Base-by-base conservation (phyloP, 768 basidiomycete species). In the Mycena haematopus region DNA sequence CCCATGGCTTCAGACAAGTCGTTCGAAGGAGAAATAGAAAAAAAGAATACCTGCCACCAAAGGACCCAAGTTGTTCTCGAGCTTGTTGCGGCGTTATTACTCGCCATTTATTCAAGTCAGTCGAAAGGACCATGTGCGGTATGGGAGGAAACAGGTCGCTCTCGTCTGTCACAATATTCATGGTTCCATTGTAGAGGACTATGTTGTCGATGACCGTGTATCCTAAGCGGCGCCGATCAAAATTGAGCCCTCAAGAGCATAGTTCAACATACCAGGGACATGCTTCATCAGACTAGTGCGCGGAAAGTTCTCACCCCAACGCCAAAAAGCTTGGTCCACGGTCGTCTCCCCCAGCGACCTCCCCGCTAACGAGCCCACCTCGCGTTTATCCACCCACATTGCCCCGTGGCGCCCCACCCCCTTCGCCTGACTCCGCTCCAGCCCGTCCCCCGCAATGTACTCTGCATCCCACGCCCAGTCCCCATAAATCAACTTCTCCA, bases 161-260 rank as follows among this genome's bases (percentile, higher is more conserved):
- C 62, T 87, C 79, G 71, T 94, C 88, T 5, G 88, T 84, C 36
- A 96, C 87, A 61, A 96, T 73, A 73, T 86, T 92, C 63, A 93
- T 82, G 2, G 86, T 86, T 11, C 87, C 87, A 66, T 90, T 87
- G 68, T 83, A 78, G n/a, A 91, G 75, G 69, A 90, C 85, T n/a
- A 93, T 81, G 63, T 92, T 90, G 69, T 95, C 92, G 58, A 96
- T 78, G 46, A 95, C 84, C 0, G 91, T 93, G 76, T 88, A 92
- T 4, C 95, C 95, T 95, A 67, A 31, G 38, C 10, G 53, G 14
- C 51, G 1, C 4, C 1, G 19, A 33, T 50, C 6, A 50, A 52
- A 53, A 56, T 35, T 11, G 25, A 5, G 10, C 47, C 40, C 14
- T 17, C 19, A 50, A 50, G 3, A 31, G 45, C 14, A 53, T 17